Evolutionary conservation across 495 filamentous ascomycete species (phyloP).

Genomic region (Aspergillus asperescens): DNA sequence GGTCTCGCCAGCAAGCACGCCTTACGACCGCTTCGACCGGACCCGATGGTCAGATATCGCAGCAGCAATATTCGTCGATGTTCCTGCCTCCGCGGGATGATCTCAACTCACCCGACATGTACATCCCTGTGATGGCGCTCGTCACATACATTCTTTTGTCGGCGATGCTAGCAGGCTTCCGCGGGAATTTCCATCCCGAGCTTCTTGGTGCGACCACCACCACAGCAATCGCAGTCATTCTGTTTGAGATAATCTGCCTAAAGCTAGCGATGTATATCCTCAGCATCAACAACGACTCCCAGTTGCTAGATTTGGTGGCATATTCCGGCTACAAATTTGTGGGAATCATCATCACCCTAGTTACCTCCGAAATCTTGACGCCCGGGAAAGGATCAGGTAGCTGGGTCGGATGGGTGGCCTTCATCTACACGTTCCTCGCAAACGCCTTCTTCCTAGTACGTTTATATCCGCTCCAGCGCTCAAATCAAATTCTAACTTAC

Average conservation of each 20-base stretch:
- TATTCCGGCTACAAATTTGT: conserved; percentile 99
- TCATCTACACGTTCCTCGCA: conserved; percentile 82
- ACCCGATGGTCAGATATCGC: conserved; percentile 54
- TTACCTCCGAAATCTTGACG: conserved; percentile 69
- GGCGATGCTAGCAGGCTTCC: conserved; percentile 80
- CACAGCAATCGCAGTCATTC: conserved; percentile 71
- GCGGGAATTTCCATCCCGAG: conserved; percentile 91
- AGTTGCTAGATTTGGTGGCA: conserved; percentile 86
- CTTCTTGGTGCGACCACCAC: conserved; percentile 83
- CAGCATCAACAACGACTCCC: conserved; percentile 79
- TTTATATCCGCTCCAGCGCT: not conserved
- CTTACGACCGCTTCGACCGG: conserved; percentile 49
- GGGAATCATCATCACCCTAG: conserved; percentile 81
- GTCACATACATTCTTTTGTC: conserved; percentile 96
- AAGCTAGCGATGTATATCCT: conserved; percentile 92
- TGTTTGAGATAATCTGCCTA: conserved; percentile 80
- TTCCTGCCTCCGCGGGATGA: conserved; percentile 95
- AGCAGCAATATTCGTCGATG: conserved; percentile 64
- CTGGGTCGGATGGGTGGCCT: conserved; percentile 84
- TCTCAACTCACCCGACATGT: conserved; percentile 97
- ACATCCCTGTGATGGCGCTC: conserved; percentile 83
- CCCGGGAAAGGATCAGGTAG: conserved; percentile 73
- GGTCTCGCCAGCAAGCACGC: conserved; percentile 70
- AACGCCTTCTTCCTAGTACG: conserved; percentile 94
- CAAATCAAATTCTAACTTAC: conserved; percentile 18